Percentiles rank a stretch among this genome's conserved stretches.
phyloP scores from a whole-genome alignment of 169 alveolate species.

The Cyclospora cayetanensis region DNA sequence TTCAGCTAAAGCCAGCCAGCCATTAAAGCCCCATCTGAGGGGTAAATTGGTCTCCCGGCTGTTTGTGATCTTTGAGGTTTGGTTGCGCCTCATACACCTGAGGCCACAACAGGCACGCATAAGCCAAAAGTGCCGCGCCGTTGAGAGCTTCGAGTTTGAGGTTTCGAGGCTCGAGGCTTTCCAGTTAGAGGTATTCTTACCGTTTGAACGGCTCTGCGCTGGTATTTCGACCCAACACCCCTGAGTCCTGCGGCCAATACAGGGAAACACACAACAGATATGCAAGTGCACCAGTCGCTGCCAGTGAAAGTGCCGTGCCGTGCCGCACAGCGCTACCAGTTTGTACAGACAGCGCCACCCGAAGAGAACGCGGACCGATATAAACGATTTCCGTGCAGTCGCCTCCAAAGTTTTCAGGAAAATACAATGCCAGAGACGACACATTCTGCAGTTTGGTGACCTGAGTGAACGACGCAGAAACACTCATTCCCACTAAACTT shows the following conservation, averaged over 20 bases:
- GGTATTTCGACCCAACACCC: conserved; percentile 80
- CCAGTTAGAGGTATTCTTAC: neutral
- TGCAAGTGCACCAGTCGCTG: neutral
- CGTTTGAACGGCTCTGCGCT: conserved; percentile 80
- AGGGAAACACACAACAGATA: neutral
- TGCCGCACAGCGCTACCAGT: too few relatives aligned
- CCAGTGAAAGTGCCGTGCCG: too few relatives aligned
- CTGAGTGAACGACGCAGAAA: conserved; percentile 33
- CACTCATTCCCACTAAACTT: neutral
- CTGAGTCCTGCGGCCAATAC: conserved; percentile 69
- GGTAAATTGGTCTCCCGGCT: neutral
- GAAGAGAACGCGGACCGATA: neutral
- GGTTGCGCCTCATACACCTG: conserved; percentile 72
- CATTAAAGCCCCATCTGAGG: neutral
- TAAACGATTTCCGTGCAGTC: conserved; percentile 66
- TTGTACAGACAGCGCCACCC: neutral
- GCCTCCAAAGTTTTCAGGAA: conserved; percentile 78
- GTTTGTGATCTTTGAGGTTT: conserved; percentile 65
- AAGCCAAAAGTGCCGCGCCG: neutral
- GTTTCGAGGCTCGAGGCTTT: neutral
- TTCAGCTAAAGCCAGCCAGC: too few relatives aligned
- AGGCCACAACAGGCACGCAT: neutral
- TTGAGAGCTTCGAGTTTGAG: neutral
- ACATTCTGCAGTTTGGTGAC: conserved; percentile 81
- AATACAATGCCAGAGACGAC: conserved; percentile 76